phyloP scores from a whole-genome alignment of 345 rosid species.

The Populus euphratica region DNA sequence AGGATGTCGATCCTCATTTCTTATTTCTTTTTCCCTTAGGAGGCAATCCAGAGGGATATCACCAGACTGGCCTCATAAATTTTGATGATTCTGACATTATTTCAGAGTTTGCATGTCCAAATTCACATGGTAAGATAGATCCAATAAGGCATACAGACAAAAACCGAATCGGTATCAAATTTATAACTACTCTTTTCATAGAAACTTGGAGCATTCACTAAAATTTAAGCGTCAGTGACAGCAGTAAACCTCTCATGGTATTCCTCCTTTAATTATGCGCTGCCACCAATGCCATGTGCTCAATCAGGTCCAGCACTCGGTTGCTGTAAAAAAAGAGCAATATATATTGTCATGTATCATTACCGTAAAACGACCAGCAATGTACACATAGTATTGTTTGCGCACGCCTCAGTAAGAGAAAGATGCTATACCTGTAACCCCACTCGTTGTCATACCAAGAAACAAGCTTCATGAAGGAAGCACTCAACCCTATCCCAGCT shows the following conservation, averaged over 20 bases:
- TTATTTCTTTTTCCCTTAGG: not conserved
- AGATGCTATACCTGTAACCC: conserved; percentile 84
- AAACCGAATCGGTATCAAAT: conserved; percentile 8
- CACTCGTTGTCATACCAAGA: conserved; percentile 98
- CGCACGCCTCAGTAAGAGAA: not conserved
- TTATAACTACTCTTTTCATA: conserved; percentile 4
- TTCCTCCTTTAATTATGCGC: conserved; percentile 33
- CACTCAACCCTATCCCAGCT: conserved; percentile 88
- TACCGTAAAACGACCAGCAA: not conserved
- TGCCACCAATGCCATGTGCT: conserved; percentile 91
- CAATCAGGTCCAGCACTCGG: conserved; percentile 94
- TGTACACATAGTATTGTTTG: not conserved
- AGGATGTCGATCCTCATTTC: not conserved
- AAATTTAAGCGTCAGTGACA: not conserved
- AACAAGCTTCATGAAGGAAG: conserved; percentile 82
- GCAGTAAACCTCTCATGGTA: not conserved
- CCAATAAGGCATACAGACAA: not conserved
- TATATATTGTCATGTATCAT: not conserved
- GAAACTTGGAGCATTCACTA: not conserved
- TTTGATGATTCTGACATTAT: not conserved
- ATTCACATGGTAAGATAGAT: not conserved
- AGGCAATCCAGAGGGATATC: not conserved
- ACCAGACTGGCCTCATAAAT: not conserved
- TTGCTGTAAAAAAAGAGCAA: conserved; percentile 50
- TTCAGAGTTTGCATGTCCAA: not conserved